Evolutionary conservation across 2,329 filamentous ascomycete species (phyloP).

Genomic region (Fusarium phyllophilum): DNA sequence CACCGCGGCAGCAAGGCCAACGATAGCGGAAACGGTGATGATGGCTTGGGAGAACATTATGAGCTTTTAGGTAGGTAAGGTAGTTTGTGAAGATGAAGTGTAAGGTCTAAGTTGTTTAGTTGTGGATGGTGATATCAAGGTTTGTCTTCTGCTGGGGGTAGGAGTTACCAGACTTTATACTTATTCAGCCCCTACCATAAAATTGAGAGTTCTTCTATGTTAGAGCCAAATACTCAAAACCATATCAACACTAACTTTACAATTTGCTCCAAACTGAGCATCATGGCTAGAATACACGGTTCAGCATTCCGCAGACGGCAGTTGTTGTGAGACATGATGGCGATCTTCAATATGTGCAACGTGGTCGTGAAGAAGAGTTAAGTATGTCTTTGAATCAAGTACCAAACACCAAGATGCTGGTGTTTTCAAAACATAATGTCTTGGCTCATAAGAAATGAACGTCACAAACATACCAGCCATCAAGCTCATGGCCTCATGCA

Average conservation of each 20-base stretch:
- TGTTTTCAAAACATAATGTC: neutral
- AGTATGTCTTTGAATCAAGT: neutral
- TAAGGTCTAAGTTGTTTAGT: neutral
- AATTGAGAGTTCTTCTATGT: neutral
- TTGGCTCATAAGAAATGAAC: neutral
- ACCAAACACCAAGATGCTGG: neutral
- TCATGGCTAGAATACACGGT: neutral
- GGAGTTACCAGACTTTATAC: constrained; percentile 10
- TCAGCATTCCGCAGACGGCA: constrained; percentile 4
- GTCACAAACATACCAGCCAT: neutral
- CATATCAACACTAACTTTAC: neutral
- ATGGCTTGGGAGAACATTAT: constrained; percentile 23
- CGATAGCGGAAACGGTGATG: constrained; percentile 16
- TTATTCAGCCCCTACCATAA: neutral
- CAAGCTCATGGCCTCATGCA: neutral
- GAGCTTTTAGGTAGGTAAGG: neutral
- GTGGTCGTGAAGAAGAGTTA: neutral
- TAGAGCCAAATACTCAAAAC: neutral
- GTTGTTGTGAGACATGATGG: neutral
- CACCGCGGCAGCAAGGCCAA: constrained; percentile 12
- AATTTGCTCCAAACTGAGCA: neutral
- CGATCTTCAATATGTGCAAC: neutral
- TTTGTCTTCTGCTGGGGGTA: neutral
- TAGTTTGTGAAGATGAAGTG: neutral
- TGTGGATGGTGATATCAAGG: neutral